Evolutionary conservation across 2,329 filamentous ascomycete species (phyloP).

Genomic region (Calonectria crousiana): DNA sequence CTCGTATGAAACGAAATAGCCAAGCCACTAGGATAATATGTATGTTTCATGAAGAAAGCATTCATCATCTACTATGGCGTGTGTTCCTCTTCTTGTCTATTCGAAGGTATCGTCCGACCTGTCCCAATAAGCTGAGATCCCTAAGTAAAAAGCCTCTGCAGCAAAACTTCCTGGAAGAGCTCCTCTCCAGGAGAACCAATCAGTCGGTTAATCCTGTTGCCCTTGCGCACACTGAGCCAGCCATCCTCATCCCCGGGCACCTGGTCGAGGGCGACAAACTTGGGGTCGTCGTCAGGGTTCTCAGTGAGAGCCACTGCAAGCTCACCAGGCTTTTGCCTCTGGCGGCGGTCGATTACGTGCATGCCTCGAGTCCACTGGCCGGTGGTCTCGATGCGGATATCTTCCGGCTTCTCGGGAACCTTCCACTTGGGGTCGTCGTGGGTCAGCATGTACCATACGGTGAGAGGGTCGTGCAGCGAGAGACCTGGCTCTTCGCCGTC

Average conservation of each 20-base stretch:
- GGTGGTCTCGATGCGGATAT: constrained; percentile 88
- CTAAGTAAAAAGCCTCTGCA: constrained; percentile 73
- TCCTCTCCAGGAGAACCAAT: constrained; percentile 76
- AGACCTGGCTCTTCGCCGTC: constrained; percentile 70
- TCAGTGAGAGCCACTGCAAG: constrained; percentile 54
- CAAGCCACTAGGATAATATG: background rate
- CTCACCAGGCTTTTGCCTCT: constrained; percentile 65
- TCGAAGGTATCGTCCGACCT: background rate
- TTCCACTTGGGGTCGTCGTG: constrained; percentile 70
- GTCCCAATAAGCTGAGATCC: background rate
- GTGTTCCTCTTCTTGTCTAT: background rate
- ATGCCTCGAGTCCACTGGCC: constrained; percentile 97
- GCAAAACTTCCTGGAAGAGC: constrained; percentile 73
- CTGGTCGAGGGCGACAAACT: constrained; percentile 57
- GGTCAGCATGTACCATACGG: constrained; percentile 82
- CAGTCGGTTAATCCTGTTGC: constrained; percentile 85
- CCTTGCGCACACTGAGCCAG: constrained; percentile 80
- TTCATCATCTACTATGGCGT: background rate
- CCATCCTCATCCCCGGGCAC: constrained; percentile 77
- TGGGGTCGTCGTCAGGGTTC: constrained; percentile 54
- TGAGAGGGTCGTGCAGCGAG: constrained; percentile 82
- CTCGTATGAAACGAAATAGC: background rate
- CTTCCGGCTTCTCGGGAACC: constrained; percentile 72
- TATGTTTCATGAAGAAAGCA: background rate
- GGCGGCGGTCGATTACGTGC: constrained; percentile 84